Conservation (phyloP, 129 eudicot species). For the Arctium lappa region DNA sequence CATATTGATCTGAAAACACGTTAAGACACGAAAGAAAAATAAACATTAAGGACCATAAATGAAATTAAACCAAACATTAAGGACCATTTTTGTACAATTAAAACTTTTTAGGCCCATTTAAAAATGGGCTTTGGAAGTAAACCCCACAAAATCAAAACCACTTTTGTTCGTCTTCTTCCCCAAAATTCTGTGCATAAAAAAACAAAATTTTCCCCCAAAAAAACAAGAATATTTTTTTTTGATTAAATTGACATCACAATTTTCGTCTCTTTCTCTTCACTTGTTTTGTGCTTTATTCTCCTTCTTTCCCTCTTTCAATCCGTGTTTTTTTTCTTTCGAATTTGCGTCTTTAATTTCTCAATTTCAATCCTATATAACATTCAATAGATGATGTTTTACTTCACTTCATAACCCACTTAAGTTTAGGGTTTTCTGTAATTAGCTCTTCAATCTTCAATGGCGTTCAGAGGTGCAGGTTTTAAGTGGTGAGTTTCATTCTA, state of each 20-base stretch:
- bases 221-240: too few relatives aligned
- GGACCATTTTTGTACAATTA: background rate
- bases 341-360: background rate
- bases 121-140: background rate
- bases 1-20: too few relatives aligned
- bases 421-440: conserved; percentile 29
- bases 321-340: conserved; percentile 15
- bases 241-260: conserved; percentile 24
- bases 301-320: conserved; percentile 21
- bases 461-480: conserved; percentile 59
- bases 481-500: conserved; percentile 49
- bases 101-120: background rate
- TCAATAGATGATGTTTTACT: conserved; percentile 11
- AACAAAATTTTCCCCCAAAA: too few relatives aligned
- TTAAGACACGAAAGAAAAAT: too few relatives aligned
- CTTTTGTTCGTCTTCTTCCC: background rate
- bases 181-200: background rate
- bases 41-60: background rate
- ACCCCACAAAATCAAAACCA: background rate
- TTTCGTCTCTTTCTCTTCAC: conserved; percentile 10
- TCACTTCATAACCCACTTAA: conserved; percentile 8
- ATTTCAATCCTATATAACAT: conserved; percentile 10
- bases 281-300: conserved; percentile 26
- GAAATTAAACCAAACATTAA: background rate
- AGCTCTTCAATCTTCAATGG: conserved; percentile 39